A percentile compares a stretch with the other conserved stretches of the same genome.
These are phyloP conservation scores for Vaccinium corymbosum DNA, from an alignment of 148 eudicot genomes.

Conservation along the genomic window DNA sequence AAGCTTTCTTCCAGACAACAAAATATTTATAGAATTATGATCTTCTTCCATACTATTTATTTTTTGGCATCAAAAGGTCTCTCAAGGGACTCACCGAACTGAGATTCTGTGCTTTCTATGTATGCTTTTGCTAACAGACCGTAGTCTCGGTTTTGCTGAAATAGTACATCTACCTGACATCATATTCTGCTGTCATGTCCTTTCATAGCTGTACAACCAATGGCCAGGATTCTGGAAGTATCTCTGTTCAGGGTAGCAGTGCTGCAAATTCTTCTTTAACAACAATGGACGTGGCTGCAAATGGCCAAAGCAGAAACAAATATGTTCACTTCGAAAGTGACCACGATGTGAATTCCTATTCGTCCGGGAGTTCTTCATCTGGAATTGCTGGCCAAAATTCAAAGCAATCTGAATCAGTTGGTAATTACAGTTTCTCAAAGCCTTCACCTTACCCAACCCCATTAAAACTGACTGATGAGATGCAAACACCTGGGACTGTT, in stretches of 20 bases:
- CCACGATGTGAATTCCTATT: slow-evolving; percentile 23
- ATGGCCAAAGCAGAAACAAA: slow-evolving; percentile 33
- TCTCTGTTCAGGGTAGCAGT: slow-evolving; percentile 15
- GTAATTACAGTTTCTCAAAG: slow-evolving; percentile 33
- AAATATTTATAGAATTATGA: not conserved
- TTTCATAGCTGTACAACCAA: slow-evolving; percentile 27
- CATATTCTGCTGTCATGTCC: not conserved
- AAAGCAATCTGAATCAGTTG: slow-evolving; percentile 30
- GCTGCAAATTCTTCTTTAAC: slow-evolving; percentile 25
- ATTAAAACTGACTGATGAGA: slow-evolving; percentile 60
- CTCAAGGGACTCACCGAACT: not conserved
- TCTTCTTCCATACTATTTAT: not conserved
- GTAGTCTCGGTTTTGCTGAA: not conserved
- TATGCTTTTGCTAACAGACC: not conserved
- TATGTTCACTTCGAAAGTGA: slow-evolving; percentile 40
- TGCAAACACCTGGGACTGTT: slow-evolving; percentile 96
- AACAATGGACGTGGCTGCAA: slow-evolving; percentile 15
- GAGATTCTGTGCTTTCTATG: not conserved
- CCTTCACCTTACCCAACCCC: slow-evolving; percentile 86
- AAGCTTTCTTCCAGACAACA: not conserved
- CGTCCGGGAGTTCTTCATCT: slow-evolving; percentile 45
- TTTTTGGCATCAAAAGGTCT: not conserved
- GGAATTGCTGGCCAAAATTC: slow-evolving; percentile 35
- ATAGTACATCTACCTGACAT: slow-evolving; percentile 5
- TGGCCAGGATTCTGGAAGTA: slow-evolving; percentile 17